phyloP scores from a whole-genome alignment of 2,329 filamentous ascomycete species.

The Neoarthrinium moseri region DNA sequence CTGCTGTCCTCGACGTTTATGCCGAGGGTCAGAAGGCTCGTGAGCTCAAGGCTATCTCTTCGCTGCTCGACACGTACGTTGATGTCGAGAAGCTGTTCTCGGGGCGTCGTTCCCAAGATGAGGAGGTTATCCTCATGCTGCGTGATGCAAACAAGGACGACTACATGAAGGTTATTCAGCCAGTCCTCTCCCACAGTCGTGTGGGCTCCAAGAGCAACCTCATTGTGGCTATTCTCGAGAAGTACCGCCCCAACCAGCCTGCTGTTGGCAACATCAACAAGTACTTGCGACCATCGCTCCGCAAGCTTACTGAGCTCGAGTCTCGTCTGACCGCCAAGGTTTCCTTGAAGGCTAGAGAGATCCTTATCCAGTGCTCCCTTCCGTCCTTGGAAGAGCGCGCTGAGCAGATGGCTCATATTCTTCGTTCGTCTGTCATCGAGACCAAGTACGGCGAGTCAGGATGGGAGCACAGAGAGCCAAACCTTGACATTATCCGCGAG shows the following conservation, averaged over 20 bases:
- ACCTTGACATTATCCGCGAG: constrained; percentile 89
- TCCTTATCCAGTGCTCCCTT: constrained; percentile 94
- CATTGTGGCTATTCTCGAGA: constrained; percentile 84
- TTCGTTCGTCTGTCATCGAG: constrained; percentile 91
- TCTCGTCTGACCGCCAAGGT: constrained; percentile 88
- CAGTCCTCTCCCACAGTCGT: constrained; percentile 88
- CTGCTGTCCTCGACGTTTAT: constrained; percentile 77
- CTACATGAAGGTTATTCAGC: constrained; percentile 79
- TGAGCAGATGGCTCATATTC: constrained; percentile 96
- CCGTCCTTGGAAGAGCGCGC: constrained; percentile 94
- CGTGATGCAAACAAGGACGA: constrained; percentile 97
- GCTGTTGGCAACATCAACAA: constrained; percentile 85
- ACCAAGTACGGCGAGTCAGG: constrained; percentile 97
- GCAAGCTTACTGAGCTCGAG: constrained; percentile 87
- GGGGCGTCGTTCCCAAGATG: constrained; percentile 79
- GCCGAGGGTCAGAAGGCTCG: constrained; percentile 85
- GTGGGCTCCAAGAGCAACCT: constrained; percentile 93
- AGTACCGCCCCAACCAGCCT: constrained; percentile 94
- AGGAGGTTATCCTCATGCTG: constrained; percentile 89
- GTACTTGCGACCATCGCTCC: constrained; percentile 78
- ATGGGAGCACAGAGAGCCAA: constrained; percentile 93
- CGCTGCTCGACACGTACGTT: constrained; percentile 78
- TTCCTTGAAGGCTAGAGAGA: constrained; percentile 92
- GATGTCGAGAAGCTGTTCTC: constrained; percentile 86
- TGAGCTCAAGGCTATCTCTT: constrained; percentile 79